Base-by-base conservation (phyloP, 306 rosid species). In the Ziziphus jujuba region DNA sequence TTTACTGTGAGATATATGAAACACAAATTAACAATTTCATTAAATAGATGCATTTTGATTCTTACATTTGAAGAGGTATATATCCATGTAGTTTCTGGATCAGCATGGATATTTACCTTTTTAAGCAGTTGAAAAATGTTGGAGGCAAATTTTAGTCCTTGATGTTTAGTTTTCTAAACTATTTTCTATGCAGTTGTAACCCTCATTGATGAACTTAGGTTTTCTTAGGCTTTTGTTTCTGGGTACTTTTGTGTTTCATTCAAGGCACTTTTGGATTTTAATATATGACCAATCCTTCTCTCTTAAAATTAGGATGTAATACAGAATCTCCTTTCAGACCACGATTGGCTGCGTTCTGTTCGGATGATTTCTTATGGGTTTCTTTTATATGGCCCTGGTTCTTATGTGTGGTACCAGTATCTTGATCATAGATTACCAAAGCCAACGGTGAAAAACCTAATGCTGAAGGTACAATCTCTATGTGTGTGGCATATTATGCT, bases 331-430 rank as follows among this genome's bases (percentile, higher is more conserved):
- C 82, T 88, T 43, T 73, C 82, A 6, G 84, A 86, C 66, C 96
- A 93, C 71, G 97, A 90, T 70, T 93, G 96, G 95, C 76, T 90
- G 34, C 96, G 97, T 62, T 83, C 97, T 55, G 71, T 93, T 61
- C 82, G 97, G 69, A 93, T 93, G 96, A 63, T 87, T 77, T 90
- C 99, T 51, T 93, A 93, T 72, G 99, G 99, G 58, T 80, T 90
- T 82, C 87, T 93, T 65, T 22, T 84, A 33, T 90, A 93, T 64
- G 99, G 99, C 20, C 99, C 99, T 23, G 97, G 99, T 57, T 90
- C 99, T 58, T 90, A 83, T 83, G 90, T 88, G 34, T 93, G 99
- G 99, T 93, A 93, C 83, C 85, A 83, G 76, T 84, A 20, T 68
- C 96, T 93, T 67, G 99, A 93, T 63, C 84, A 56, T 61, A 51